Conservation (phyloP, 169 alveolate genomes). For the Cystoisospora suis region DNA sequence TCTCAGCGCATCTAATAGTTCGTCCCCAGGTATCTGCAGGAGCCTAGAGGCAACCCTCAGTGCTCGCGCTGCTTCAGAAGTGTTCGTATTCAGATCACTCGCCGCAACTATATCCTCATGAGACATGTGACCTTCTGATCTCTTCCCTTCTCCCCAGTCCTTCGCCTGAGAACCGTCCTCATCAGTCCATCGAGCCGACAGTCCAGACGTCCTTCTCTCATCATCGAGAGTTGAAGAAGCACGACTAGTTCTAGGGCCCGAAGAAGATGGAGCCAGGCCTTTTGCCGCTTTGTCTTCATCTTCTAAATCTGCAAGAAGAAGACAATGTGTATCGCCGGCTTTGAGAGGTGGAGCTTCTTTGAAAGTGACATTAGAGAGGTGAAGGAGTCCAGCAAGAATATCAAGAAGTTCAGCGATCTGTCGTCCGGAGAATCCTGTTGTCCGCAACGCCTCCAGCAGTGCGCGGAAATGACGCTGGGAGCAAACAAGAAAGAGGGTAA, state of each 20-base stretch:
- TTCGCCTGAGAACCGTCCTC: neutral
- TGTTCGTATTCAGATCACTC: neutral
- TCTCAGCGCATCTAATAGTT: conserved; percentile 23
- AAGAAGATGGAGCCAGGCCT: too few relatives aligned
- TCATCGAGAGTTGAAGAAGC: too few relatives aligned
- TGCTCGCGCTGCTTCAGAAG: neutral
- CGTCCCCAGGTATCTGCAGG: neutral
- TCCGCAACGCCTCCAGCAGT: conserved; percentile 24
- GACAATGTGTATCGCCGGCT: conserved; percentile 12
- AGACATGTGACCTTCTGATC: neutral
- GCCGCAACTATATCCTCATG: neutral
- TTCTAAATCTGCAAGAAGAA: neutral
- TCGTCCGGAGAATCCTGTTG: neutral
- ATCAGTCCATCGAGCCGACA: too few relatives aligned
- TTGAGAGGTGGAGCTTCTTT: neutral
- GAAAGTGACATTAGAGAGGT: conserved; percentile 42
- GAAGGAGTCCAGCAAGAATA: conserved; percentile 43
- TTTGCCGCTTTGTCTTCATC: too few relatives aligned
- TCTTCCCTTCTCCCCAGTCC: neutral
- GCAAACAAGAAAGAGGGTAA: neutral
- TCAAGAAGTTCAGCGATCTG: conserved; percentile 25
- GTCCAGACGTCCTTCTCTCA: too few relatives aligned
- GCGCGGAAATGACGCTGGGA: conserved; percentile 32
- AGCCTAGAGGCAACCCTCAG: conserved; percentile 1
- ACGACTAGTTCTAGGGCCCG: too few relatives aligned